A percentile compares a stretch with the other conserved stretches of the same genome.
These are phyloP conservation scores for Heterobasidion irregulare DNA, from an alignment of 1,284 basidiomycete genomes.

Conservation along the genomic window DNA sequence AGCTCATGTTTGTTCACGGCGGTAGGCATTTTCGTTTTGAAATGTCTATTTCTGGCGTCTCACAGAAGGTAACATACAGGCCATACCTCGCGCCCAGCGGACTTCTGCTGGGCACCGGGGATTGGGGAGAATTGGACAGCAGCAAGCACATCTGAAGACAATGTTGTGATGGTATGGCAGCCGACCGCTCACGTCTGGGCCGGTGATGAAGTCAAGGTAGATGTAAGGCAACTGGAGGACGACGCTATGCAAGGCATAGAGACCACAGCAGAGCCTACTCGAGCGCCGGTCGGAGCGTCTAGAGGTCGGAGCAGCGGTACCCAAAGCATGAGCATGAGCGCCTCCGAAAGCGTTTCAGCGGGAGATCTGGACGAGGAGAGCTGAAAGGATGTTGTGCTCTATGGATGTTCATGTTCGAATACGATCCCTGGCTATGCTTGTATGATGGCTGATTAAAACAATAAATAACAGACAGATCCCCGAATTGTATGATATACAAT, in stretches of 20 bases:
- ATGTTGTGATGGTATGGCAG: constrained; percentile 84
- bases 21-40: constrained; percentile 33
- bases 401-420: neutral
- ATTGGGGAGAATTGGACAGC: constrained; percentile 71
- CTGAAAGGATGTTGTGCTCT: neutral
- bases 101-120: constrained; percentile 82
- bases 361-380: constrained; percentile 27
- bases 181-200: constrained; percentile 85
- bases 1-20: constrained; percentile 89
- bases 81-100: constrained; percentile 73
- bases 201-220: constrained; percentile 70
- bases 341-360: constrained; percentile 35
- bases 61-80: constrained; percentile 30
- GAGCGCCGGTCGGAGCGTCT: neutral
- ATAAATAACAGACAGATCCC: neutral
- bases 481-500: neutral
- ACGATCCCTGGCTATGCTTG: neutral
- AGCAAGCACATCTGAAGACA: constrained; percentile 77
- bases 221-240: constrained; percentile 69
- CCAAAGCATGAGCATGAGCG: constrained; percentile 44
- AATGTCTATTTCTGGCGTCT: constrained; percentile 1
- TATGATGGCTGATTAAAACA: neutral
- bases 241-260: constrained; percentile 74
- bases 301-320: constrained; percentile 27
- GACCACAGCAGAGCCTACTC: constrained; percentile 16